These are phyloP conservation scores for Phlyctochytrium arcticum DNA, from an alignment of 192 early-diverging fungal species.

Conservation along the genomic window DNA sequence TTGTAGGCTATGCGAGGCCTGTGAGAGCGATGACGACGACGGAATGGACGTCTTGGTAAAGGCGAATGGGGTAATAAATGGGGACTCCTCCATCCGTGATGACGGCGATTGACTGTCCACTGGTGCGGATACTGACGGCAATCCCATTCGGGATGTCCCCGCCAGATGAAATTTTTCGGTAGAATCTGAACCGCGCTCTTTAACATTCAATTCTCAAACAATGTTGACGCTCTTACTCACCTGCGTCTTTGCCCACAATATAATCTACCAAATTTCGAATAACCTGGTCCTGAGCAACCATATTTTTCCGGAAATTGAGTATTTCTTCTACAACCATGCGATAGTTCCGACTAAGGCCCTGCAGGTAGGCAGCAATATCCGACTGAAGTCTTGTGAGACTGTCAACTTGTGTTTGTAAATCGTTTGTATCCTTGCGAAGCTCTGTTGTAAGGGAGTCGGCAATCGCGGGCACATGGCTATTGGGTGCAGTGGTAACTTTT, in stretches of 20 bases:
- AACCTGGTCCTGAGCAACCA: conserved; percentile 24
- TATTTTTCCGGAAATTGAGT: conserved; percentile 19
- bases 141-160: background rate
- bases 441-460: conserved; percentile 4
- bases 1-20: background rate
- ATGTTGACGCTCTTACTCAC: background rate
- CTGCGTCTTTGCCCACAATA: conserved; percentile 26
- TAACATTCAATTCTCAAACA: background rate
- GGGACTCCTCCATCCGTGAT: background rate
- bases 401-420: conserved; percentile 27
- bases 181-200: too few species aligned
- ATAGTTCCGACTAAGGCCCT: conserved; percentile 23
- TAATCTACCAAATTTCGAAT: conserved; percentile 32
- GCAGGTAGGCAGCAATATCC: conserved; percentile 25
- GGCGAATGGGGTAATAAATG: conserved; percentile 19
- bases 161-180: background rate
- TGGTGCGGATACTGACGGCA: background rate
- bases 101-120: background rate
- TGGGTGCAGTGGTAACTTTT: background rate
- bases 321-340: conserved; percentile 28
- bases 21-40: background rate
- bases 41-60: conserved; percentile 34
- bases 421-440: conserved; percentile 17
- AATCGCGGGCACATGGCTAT: background rate
- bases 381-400: conserved; percentile 18